Percentiles rank a stretch among this genome's conserved stretches.
These are phyloP conservation scores for Colletotrichum incanum DNA, from an alignment of 2,329 filamentous ascomycete genomes.

Conservation along the genomic window DNA sequence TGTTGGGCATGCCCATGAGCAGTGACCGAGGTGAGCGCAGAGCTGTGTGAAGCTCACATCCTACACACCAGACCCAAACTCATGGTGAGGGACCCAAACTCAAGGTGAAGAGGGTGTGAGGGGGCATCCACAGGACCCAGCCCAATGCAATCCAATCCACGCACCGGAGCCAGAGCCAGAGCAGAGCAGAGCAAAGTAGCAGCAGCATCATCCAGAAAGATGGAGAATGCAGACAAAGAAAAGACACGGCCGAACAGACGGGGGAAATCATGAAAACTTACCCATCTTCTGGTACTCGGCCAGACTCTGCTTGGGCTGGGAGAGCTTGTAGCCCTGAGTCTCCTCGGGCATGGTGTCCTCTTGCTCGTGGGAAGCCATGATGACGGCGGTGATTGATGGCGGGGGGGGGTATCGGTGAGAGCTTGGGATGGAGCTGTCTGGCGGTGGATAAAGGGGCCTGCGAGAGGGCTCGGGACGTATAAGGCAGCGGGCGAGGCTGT, in stretches of 20 bases:
- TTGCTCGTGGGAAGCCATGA: conserved; percentile 75
- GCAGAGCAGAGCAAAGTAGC: neutral
- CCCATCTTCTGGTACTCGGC: conserved; percentile 95
- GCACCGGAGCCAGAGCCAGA: neutral
- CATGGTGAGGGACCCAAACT: conserved; percentile 18
- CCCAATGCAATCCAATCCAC: conserved; percentile 4
- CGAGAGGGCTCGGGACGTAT: neutral
- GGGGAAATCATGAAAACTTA: conserved; percentile 63
- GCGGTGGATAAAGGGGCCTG: neutral
- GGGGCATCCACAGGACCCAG: conserved; percentile 28
- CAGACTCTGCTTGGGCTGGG: conserved; percentile 95
- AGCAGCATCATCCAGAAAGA: neutral
- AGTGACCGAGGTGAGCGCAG: conserved; percentile 22
- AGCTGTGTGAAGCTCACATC: conserved; percentile 2
- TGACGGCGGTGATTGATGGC: conserved; percentile 48
- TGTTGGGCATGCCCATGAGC: neutral
- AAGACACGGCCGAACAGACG: neutral
- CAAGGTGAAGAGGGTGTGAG: conserved; percentile 27
- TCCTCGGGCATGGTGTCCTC: conserved; percentile 90
- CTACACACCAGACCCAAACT: conserved; percentile 10
- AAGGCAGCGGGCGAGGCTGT: conserved; percentile 7
- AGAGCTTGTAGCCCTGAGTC: conserved; percentile 97
- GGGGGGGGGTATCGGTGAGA: conserved; percentile 35
- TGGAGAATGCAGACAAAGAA: conserved; percentile 1
- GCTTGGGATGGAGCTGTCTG: conserved; percentile 2